Evolutionary conservation across 176 grass and related monocot genomes (phyloP), one percentile per base, ranked within the genome.

Genomic region (Calamus simplicifolius): DNA sequence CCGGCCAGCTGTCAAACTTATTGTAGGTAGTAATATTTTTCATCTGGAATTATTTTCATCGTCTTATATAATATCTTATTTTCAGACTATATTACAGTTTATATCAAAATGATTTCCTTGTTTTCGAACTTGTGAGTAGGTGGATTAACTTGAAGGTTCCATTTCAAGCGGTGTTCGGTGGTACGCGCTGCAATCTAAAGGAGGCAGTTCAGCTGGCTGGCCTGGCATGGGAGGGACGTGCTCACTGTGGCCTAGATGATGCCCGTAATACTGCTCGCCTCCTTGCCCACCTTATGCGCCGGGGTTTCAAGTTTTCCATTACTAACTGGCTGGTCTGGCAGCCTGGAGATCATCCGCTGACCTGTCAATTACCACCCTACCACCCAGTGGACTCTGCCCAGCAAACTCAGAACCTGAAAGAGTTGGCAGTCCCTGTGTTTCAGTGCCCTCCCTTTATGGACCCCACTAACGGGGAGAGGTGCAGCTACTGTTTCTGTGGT

Each of bases 141-240:
- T 96, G 92, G 92, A 90, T 96, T 75, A 96, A 90, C 78, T 72
- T 96, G 79, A 96, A 90, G 72, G 77, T 96, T 68, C 83, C 92
- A 69, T 96, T 96, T 66, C 80, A 83, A 65, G 80, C 84, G 80
- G 69, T 85, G 28, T 96, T 82, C 76, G 73, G 74, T 19, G 80
- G 81, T 49, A 75, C 74, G 18, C 78, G 80, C 27, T 96, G 92
- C 78, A 85, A 88, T 67, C 79, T 96, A 31, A 90, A 96, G 66
- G 83, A 96, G 16, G 86, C 92, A 4, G 92, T 96, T 48, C 75
- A 96, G 81, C 74, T 75, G 56, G 84, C 87, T 57, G 92, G 92
- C 29, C 67, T 96, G 50, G 78, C 78, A 54, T 96, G 92, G 92
- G 92, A 96, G 85, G 92, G 92, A 2, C 86, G 92, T 30, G 83